Evolutionary conservation across 805 yeast genomes (phyloP).

Genomic region (Kockiozyma suomiensis): DNA sequence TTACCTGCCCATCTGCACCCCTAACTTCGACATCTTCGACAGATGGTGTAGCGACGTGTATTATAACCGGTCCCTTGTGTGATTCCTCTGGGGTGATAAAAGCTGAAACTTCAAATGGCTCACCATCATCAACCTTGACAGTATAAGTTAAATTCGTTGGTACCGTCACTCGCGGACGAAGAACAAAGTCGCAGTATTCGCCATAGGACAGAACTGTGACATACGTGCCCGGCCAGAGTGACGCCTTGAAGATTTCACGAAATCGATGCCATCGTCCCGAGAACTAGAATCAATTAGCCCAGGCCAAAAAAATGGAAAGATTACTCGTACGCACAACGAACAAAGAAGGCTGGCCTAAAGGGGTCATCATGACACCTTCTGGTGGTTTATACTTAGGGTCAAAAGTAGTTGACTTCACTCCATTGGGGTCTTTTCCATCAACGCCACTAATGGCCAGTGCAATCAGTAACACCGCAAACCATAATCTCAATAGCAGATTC

Average conservation of each 20-base stretch:
- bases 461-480: not conserved
- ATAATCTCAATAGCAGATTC: not conserved
- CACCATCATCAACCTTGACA: conserved; percentile 27
- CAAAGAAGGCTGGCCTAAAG: conserved; percentile 27
- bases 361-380: conserved; percentile 26
- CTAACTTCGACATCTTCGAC: not conserved
- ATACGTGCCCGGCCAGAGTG: conserved; percentile 34
- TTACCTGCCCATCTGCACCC: not conserved
- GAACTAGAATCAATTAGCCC: conserved; percentile 13
- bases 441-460: not conserved
- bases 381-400: conserved; percentile 27
- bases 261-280: conserved; percentile 33
- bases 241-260: conserved; percentile 28
- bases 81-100: conserved; percentile 4
- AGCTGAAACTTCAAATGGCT: conserved; percentile 15
- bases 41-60: conserved; percentile 15
- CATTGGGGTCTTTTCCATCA: conserved; percentile 21
- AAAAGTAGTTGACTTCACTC: conserved; percentile 26
- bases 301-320: not conserved
- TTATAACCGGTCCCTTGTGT: conserved; percentile 18
- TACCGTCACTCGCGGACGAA: conserved; percentile 17
- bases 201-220: conserved; percentile 28
- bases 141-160: conserved; percentile 20
- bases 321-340: conserved; percentile 16
- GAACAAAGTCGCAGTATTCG: conserved; percentile 27